Conservation (phyloP, 805 yeast genomes). For the Zygosaccharomyces bailii region DNA sequence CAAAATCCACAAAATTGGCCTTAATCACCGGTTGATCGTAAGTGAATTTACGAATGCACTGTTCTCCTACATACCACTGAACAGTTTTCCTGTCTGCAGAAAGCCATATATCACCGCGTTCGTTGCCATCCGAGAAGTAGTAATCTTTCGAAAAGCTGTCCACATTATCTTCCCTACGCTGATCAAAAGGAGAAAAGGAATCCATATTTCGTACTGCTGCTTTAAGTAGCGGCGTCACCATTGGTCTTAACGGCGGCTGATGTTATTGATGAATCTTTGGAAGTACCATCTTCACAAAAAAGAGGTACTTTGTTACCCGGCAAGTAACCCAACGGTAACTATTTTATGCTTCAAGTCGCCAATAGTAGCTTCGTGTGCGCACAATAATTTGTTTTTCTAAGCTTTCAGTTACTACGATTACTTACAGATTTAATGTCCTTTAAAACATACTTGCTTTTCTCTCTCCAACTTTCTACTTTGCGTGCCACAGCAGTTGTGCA, state of each 20-base stretch:
- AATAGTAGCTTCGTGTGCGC: too few species aligned
- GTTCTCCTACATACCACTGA: constrained; percentile 37
- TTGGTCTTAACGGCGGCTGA: not conserved
- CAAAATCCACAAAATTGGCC: constrained; percentile 61
- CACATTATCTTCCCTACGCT: not conserved
- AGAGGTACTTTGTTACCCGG: not conserved
- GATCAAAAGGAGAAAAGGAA: not conserved
- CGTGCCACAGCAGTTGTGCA: too few species aligned
- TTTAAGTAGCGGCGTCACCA: too few species aligned
- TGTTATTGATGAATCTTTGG: not conserved
- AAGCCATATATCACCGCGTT: constrained; percentile 28
- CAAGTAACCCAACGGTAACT: too few species aligned
- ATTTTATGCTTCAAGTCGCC: too few species aligned
- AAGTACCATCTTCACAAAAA: not conserved
- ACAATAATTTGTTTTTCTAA: too few species aligned
- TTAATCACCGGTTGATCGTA: constrained; percentile 47
- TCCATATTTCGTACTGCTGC: too few species aligned
- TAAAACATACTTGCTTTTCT: too few species aligned
- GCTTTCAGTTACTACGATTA: too few species aligned
- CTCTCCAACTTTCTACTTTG: too few species aligned
- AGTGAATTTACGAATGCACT: constrained; percentile 38
- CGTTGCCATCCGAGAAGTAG: constrained; percentile 10
- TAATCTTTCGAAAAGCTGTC: constrained; percentile 6
- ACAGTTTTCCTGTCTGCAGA: constrained; percentile 37
- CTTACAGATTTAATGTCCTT: too few species aligned